These are phyloP conservation scores for Pyrus betulifolia DNA, from an alignment of 306 rosid species.

Conservation along the genomic window DNA sequence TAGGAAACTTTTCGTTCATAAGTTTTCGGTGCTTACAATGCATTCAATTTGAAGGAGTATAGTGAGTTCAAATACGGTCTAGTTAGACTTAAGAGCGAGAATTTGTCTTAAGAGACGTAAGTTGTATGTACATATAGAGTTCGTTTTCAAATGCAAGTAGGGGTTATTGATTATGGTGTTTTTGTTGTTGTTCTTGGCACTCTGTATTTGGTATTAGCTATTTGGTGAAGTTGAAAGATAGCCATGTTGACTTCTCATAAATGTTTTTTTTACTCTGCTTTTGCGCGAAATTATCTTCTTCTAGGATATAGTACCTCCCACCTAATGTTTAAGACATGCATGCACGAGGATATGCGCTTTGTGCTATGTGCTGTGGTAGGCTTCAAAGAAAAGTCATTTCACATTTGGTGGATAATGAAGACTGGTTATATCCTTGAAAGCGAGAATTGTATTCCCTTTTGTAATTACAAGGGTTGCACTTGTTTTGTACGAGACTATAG, in stretches of 20 bases:
- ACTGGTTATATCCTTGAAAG: background rate
- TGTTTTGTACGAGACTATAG: background rate
- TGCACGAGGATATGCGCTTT: background rate
- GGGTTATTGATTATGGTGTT: background rate
- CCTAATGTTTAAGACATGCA: background rate
- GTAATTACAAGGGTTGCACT: background rate
- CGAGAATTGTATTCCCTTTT: background rate
- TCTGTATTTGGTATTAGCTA: background rate
- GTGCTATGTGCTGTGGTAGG: background rate
- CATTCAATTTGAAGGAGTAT: background rate
- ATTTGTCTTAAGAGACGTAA: background rate
- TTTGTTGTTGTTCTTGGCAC: background rate
- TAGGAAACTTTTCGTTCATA: background rate
- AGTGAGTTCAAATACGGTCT: background rate
- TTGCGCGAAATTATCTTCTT: background rate
- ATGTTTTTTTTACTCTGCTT: background rate
- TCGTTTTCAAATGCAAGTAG: background rate
- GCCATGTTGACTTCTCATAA: background rate
- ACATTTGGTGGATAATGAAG: background rate
- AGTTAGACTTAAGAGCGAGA: background rate
- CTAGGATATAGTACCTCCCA: background rate
- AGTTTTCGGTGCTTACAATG: background rate
- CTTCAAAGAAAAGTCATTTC: background rate
- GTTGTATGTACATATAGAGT: background rate
- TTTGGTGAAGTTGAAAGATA: background rate